Percentiles rank a stretch among this genome's conserved stretches.
These are phyloP conservation scores for Brasilioporus rufonigricans DNA, from an alignment of 768 basidiomycete genomes.

Conservation along the genomic window DNA sequence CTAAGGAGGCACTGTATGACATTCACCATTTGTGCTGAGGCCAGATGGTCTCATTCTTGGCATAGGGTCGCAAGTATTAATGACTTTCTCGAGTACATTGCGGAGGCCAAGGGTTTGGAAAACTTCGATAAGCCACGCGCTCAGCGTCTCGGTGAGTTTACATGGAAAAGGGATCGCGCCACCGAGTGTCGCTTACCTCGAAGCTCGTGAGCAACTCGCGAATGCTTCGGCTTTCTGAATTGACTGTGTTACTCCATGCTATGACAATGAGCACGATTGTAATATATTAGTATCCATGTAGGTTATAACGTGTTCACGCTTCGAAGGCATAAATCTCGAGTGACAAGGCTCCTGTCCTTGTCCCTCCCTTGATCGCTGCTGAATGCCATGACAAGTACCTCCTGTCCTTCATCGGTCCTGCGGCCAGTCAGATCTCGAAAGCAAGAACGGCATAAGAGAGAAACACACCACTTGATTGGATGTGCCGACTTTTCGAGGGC, in stretches of 20 bases:
- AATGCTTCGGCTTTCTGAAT: background rate
- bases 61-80: background rate
- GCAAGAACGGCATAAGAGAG: background rate
- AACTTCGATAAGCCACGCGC: background rate
- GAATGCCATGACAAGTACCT: constrained; percentile 73
- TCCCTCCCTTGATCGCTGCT: constrained; percentile 66
- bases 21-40: too few relatives aligned
- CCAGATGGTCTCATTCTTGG: background rate
- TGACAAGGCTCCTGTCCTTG: constrained; percentile 67
- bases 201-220: background rate
- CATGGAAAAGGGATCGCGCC: background rate
- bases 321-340: constrained; percentile 70
- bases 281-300: constrained; percentile 15
- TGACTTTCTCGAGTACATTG: background rate
- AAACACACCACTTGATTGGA: constrained; percentile 70
- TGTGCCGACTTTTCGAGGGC: constrained; percentile 79
- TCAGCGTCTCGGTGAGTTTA: background rate
- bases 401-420: constrained; percentile 86
- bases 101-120: background rate
- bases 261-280: background rate
- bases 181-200: background rate
- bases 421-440: background rate
- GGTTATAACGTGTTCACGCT: constrained; percentile 63
- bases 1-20: background rate
- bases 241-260: background rate